Percentiles rank a stretch among this genome's conserved stretches.
Evolutionary conservation across 441 rosid genomes (phyloP).

Genomic region (Pelargonium australe): DNA sequence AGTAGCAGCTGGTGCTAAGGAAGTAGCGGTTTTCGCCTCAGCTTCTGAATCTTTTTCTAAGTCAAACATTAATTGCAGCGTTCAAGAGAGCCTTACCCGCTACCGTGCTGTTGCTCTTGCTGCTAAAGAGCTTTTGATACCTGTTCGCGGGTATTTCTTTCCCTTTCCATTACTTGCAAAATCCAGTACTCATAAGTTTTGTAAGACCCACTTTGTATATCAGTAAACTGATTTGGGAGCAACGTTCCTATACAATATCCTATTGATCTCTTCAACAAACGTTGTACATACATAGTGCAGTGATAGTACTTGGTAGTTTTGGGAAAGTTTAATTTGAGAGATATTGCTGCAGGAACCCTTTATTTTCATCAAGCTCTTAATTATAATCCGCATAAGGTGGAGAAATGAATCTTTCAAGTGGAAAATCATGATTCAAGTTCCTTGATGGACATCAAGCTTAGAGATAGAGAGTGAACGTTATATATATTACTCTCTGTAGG

Average conservation of each 20-base stretch:
- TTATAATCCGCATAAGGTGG: too few relatives aligned
- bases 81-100: slow-evolving; percentile 84
- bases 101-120: slow-evolving; percentile 66
- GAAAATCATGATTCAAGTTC: too few relatives aligned
- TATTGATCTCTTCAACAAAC: too few relatives aligned
- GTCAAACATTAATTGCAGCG: slow-evolving; percentile 89
- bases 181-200: not conserved
- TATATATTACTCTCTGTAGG: not conserved
- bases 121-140: slow-evolving; percentile 66
- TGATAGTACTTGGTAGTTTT: too few relatives aligned
- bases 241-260: too few relatives aligned
- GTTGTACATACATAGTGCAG: too few relatives aligned
- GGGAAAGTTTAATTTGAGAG: too few relatives aligned
- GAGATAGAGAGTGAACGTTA: too few relatives aligned
- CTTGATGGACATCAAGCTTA: too few relatives aligned
- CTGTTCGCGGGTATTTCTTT: slow-evolving; percentile 76
- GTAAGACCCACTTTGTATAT: not conserved
- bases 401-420: too few relatives aligned
- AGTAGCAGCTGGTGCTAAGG: slow-evolving; percentile 91
- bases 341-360: too few relatives aligned
- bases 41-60: slow-evolving; percentile 95
- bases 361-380: too few relatives aligned
- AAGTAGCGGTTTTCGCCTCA: slow-evolving; percentile 91
- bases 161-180: not conserved
- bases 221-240: not conserved